Evolutionary conservation across 257 asterid genomes (phyloP), one percentile per base, ranked within the genome.

Genomic region (Solanum rostratum): DNA sequence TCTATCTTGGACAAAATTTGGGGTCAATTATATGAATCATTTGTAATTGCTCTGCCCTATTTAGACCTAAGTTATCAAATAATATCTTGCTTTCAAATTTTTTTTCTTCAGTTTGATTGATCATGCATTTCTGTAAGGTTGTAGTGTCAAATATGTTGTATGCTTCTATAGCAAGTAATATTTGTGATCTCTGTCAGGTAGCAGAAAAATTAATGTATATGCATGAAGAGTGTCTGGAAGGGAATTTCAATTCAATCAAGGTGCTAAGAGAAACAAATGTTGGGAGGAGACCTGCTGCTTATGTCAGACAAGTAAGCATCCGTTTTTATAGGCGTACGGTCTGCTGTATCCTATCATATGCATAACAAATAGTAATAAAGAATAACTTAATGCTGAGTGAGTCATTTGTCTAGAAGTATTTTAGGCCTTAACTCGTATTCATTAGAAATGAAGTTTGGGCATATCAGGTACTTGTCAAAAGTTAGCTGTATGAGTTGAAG

Each of bases 161-260:
- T n/a, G n/a, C n/a, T n/a, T n/a, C n/a, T n/a, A 39, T 43, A 69
- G n/a, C 4, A 66, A 41, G 43, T 57, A 30, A 29, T 80, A 16
- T 63, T 43, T 12, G 39, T 68, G 80, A 66, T 49, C 39, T 39
- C 50, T 24, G 33, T 37, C 84, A 94, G 97, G 85, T 94, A 18
- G 94, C 95, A 45, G 87, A 87, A 85, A 89, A 91, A 43, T 27
- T 93, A 88, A 91, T 93, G 97, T 79, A 86, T 39, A 95, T 93
- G 95, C 95, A 88, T 76, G 95, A 92, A 86, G 94, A 92, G 80
- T 93, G 98, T 83, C 81, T 83, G 84, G 92, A 89, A 82, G 97
- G 97, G 24, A 88, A 93, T 71, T 94, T 91, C 71, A 87, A 87
- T 80, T 84, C 92, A 5, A 88, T 93, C 80, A 83, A 84, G 83